Conservation (phyloP, 1,284 basidiomycete species). For the Retiboletus flavoniger region DNA sequence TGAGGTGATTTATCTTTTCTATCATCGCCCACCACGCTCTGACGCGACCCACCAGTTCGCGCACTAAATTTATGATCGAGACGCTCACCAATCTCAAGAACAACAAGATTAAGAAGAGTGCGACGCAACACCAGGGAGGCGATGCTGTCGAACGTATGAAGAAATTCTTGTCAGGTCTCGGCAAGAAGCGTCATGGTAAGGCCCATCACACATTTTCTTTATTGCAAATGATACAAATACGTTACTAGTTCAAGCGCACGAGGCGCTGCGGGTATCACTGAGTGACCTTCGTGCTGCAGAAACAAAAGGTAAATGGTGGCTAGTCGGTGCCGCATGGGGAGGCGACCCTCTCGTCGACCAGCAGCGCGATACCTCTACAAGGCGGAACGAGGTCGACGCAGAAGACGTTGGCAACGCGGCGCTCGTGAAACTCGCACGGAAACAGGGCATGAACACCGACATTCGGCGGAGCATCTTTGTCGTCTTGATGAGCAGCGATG, state of each 20-base stretch:
- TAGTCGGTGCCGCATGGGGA: constrained; percentile 95
- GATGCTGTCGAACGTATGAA: constrained; percentile 83
- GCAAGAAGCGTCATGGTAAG: constrained; percentile 74
- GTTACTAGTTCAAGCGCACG: constrained; percentile 69
- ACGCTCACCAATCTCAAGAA: constrained; percentile 88
- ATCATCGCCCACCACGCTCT: not conserved
- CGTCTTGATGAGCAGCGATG: constrained; percentile 91
- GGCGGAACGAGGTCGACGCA: constrained; percentile 20
- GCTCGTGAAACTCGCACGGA: constrained; percentile 78
- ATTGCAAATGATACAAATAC: not conserved
- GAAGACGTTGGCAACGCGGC: constrained; percentile 44
- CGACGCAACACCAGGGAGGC: constrained; percentile 58
- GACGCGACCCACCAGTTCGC: constrained; percentile 54
- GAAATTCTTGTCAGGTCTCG: constrained; percentile 74
- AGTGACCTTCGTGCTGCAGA: constrained; percentile 85
- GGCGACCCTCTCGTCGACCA: constrained; percentile 85
- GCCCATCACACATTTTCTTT: not conserved
- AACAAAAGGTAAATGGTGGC: constrained; percentile 97
- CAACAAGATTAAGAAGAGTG: constrained; percentile 75
- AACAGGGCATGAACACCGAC: constrained; percentile 99
- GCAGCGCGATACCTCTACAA: constrained; percentile 38
- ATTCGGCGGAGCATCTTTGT: constrained; percentile 90
- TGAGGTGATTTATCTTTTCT: constrained; percentile 49
- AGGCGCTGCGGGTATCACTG: constrained; percentile 81
- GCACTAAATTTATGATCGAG: constrained; percentile 91